Evolutionary conservation across 257 asterid genomes (phyloP), one percentile per base, ranked within the genome.

Genomic region (Fraxinus americana): DNA sequence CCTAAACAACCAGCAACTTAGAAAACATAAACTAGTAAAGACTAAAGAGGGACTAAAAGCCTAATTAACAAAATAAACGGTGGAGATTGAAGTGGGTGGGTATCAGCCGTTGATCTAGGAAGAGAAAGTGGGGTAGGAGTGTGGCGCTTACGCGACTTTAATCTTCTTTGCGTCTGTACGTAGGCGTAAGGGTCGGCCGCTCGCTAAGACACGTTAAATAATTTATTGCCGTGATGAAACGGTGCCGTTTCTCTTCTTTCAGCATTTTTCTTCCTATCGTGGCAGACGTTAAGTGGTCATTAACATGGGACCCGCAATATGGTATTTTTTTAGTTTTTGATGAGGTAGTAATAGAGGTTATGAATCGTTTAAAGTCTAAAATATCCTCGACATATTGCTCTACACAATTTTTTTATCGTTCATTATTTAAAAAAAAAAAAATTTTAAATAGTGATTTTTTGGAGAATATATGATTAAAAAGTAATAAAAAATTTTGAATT

Each of bases 1-100:
- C 93, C 98, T 90, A 86, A 92, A 88, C 92, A 89, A 91, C 80
- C 91, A 86, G 96, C 93, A 88, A 90, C 97, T 89, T 86, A 86
- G 86, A 91, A 83, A 52, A 82, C 78, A 85, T 25, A 79, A 79
- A 82, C 85, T 39, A n/a, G 67, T 85, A 80, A 50, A 83, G 84
- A 77, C 76, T 39, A 72, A 85, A 75, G 81, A 71, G 81, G 77
- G 87, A 83, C 73, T 78, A 82, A 75, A 84, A 71, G 83, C 83
- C 81, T 73, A 75, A 79, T 82, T 78, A 78, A 75, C 63, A 81
- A 2, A 74, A 82, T 61, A 67, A 39, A 81, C 84, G 94, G 87
- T 11, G 5, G 30, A 69, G 89, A 92, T 85, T 14, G 0, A 52
- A 30, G 16, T 75, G 38, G 86, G 84, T 86, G 92, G 89, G 5